These are phyloP conservation scores for Erigeron canadensis DNA, from an alignment of 129 eudicot genomes.

Conservation along the genomic window DNA sequence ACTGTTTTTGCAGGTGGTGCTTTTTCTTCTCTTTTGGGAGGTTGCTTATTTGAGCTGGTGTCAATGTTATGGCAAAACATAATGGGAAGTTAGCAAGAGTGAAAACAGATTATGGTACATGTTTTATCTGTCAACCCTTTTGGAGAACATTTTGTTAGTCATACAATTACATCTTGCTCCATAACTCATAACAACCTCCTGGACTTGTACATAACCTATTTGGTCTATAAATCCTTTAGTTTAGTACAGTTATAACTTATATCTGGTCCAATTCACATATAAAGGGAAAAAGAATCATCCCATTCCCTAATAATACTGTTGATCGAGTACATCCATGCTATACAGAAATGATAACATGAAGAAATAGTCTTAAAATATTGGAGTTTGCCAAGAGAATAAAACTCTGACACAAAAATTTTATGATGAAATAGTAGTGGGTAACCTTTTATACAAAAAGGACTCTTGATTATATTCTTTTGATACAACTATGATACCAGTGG, in stretches of 20 bases:
- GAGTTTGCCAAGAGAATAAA: background rate
- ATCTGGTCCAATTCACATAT: background rate
- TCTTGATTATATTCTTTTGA: background rate
- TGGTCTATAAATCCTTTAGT: background rate
- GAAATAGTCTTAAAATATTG: background rate
- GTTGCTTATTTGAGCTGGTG: constrained; percentile 1
- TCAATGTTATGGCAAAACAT: background rate
- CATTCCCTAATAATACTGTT: background rate
- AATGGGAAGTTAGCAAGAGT: background rate
- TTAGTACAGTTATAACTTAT: background rate
- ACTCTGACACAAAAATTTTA: background rate
- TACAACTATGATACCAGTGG: background rate
- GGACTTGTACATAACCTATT: constrained; percentile 25
- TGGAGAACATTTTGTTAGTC: background rate
- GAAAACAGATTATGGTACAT: background rate
- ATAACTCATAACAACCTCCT: constrained; percentile 1
- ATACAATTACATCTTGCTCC: constrained; percentile 4
- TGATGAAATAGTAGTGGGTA: background rate
- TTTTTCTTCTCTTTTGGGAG: constrained; percentile 1
- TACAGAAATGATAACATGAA: background rate
- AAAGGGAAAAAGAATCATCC: background rate
- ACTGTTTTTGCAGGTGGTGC: constrained; percentile 21
- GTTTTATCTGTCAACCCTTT: background rate
- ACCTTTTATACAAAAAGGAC: background rate
- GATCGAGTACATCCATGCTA: background rate